These are phyloP conservation scores for Boechera stricta DNA, from an alignment of 345 rosid genomes.

Conservation along the genomic window DNA sequence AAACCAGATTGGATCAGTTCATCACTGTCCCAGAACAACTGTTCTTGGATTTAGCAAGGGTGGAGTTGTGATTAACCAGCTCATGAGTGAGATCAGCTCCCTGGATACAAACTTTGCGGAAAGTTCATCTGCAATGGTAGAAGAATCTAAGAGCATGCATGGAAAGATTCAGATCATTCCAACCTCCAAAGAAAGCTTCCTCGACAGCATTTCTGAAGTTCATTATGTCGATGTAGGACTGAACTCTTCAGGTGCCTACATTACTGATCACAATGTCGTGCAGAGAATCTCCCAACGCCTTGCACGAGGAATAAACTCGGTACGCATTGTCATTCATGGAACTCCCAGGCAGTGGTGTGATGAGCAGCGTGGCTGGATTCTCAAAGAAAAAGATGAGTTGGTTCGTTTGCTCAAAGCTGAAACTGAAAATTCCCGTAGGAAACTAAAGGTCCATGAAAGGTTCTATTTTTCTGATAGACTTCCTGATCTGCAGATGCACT, in stretches of 20 bases:
- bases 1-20: slow-evolving; percentile 20
- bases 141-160: slow-evolving; percentile 24
- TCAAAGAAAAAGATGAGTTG: slow-evolving; percentile 64
- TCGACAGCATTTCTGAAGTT: slow-evolving; percentile 64
- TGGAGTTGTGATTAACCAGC: slow-evolving; percentile 86
- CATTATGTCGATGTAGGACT: slow-evolving; percentile 90
- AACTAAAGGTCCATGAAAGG: slow-evolving; percentile 59
- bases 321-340: slow-evolving; percentile 73
- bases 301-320: slow-evolving; percentile 32
- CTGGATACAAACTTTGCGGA: slow-evolving; percentile 36
- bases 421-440: slow-evolving; percentile 52
- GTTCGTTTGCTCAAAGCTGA: slow-evolving; percentile 58
- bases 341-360: slow-evolving; percentile 97
- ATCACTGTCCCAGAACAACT: slow-evolving; percentile 53
- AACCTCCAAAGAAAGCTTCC: slow-evolving; percentile 52
- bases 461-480: slow-evolving; percentile 65
- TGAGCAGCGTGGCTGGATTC: slow-evolving; percentile 57
- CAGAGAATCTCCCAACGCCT: slow-evolving; percentile 53
- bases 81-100: slow-evolving; percentile 65
- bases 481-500: slow-evolving; percentile 83
- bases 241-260: slow-evolving; percentile 74
- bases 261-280: slow-evolving; percentile 60
- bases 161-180: slow-evolving; percentile 57
- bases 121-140: slow-evolving; percentile 6
- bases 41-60: slow-evolving; percentile 92